Evolutionary conservation across 2,329 filamentous ascomycete species (phyloP).

Genomic region (Capronia coronata): DNA sequence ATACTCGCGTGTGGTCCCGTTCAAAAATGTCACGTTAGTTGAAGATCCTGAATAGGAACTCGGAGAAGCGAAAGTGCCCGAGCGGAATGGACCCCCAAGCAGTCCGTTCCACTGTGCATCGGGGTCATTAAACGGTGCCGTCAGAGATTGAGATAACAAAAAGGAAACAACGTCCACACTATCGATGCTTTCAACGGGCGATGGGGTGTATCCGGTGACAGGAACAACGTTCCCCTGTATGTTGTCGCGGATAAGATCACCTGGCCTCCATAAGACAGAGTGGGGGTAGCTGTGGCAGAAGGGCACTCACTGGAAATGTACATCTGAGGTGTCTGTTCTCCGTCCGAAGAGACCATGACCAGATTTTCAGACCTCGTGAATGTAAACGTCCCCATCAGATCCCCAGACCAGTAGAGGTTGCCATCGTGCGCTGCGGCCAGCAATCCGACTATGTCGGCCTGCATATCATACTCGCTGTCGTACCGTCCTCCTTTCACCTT

Average conservation of each 20-base stretch:
- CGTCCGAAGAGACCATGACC: constrained; percentile 16
- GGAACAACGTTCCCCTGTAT: background rate
- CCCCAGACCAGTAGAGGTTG: constrained; percentile 39
- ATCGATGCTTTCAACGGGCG: constrained; percentile 31
- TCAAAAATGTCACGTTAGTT: constrained; percentile 32
- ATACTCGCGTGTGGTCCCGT: constrained; percentile 30
- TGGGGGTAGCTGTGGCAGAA: constrained; percentile 3
- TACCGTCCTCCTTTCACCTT: constrained; percentile 42
- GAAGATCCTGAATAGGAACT: constrained; percentile 28
- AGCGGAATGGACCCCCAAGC: background rate
- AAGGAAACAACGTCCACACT: constrained; percentile 30
- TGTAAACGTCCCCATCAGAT: constrained; percentile 25
- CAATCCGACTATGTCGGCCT: constrained; percentile 49
- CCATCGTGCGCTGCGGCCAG: constrained; percentile 57
- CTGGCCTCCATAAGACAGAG: constrained; percentile 11
- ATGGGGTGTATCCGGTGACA: constrained; percentile 23
- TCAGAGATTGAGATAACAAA: constrained; percentile 27
- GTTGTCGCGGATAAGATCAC: constrained; percentile 15
- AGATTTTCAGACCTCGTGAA: constrained; percentile 21
- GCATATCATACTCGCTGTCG: constrained; percentile 51
- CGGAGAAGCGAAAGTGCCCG: constrained; percentile 9
- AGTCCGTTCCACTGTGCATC: constrained; percentile 33
- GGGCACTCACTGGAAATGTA: constrained; percentile 43
- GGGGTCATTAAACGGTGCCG: constrained; percentile 26
- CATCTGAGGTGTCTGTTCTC: constrained; percentile 10